Base-by-base conservation (phyloP, 164 flowering plant genomes). In the Houttuynia cordata region DNA sequence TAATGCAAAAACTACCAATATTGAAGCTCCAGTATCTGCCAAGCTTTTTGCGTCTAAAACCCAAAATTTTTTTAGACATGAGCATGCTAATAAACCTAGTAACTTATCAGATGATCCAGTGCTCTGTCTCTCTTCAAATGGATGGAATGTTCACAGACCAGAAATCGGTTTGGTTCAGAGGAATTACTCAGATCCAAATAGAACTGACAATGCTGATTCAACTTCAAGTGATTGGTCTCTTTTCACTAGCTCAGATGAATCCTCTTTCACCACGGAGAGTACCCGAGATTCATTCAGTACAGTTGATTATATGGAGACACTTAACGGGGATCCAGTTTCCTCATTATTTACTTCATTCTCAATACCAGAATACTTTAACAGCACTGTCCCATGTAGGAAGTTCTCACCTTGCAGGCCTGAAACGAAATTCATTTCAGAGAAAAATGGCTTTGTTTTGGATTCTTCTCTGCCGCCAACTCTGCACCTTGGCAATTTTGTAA, bases 221-320 rank as follows among this genome's bases (percentile, higher is more conserved):
- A 75, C 85, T 54, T 82, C 87, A 50, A 88, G 86, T 70, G 96
- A 88, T 34, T 81, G 96, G 90, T 86, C 96, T 58, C 72, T 83
- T 55, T 88, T 88, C 37, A 88, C 96, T 41, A 88, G 90, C 74
- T 88, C 96, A 21, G 92, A 88, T 47, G 92, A 88, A 53, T 83
- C 92, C 52, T 88, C 92, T 34, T 86, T 88, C 69, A 88, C 92
- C n/a, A 84, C 92, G 1, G 96, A 88, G 75, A 85, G 92, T 62
- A 82, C 89, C 4, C 68, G 92, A 68, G 90, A 86, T 67, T 88
- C 96, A 37, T 84, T 86, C 67, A 86, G 92, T 60, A 80, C 85
- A 0, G 74, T 71, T 1, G 95, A 87, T 63, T 77, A 76, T 59
- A 66, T 77, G 17, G 92, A 88, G 30, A 49, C 64, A 30, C 49